Base-by-base conservation (phyloP, 2,329 filamentous ascomycete species). In the Dactylellina parvicollis region DNA sequence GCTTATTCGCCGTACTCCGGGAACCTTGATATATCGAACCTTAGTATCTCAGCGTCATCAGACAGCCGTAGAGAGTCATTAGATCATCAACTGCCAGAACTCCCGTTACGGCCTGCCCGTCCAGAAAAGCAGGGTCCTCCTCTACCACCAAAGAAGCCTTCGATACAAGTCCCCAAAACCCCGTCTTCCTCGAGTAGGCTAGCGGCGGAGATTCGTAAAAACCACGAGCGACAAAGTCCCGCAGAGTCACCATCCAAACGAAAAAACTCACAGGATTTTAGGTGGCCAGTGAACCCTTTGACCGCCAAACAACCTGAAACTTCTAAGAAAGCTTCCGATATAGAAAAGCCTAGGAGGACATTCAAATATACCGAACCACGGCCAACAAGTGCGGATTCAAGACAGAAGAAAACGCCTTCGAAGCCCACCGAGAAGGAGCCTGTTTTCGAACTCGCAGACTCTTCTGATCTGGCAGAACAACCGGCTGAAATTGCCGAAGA, bases 381-480 rank as follows among this genome's bases (percentile, higher is more conserved):
- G 12, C 30, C 38, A 7, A 14, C 52, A 26, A 38, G 52, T 30
- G 59, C 64, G 7, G 59, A 72, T 2, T 24, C 50, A 8, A 65
- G 57, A 32, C 47, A 47, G 16, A 72, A 72, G 36, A 65, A 42
- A 22, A 20, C 5, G 16, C 10, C 34, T 1, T 34, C 44, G 12
- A 64, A 60, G n/a, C n/a, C 67, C 1, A 22, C 50, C 4, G 56
- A 55, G 20, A 72, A 72, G 20, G 54, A 65, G 24, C 59, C 67
- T 3, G 36, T 72, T 20, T 60, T 50, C 12, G 67, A 72, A 14
- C 20, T 55, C 4, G 67, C 49, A 1, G 67, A 82, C 8, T 83
- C 84, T 34, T 81, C 81, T 9, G 80, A 82, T 3, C 80, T 81
- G 18, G 80, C 82, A 18, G 83, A 82, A 24, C 81, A 82, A 5